Evolutionary conservation across 2,329 filamentous ascomycete genomes (phyloP), one percentile per base, ranked within the genome.

Genomic region (Helicocarpus griseus): DNA sequence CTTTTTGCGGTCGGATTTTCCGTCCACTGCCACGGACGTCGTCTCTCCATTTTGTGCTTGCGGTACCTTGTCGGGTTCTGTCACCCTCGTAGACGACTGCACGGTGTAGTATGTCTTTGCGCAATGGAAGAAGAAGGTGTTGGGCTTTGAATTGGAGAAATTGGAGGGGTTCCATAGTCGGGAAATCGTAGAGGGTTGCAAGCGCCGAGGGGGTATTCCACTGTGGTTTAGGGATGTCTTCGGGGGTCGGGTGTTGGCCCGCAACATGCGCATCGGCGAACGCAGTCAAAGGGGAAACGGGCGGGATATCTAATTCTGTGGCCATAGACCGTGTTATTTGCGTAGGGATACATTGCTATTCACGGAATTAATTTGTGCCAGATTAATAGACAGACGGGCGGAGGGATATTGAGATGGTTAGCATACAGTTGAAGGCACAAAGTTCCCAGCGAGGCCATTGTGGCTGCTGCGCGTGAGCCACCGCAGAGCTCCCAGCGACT

Each of bases 31-130:
- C 93, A 63, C 83, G 81, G 22, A 98, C 85, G 56, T 97, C 89
- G 64, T 72, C 82, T 54, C 91, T 82, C 62, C 81, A 93, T 75
- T 94, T 94, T 56, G 81, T 82, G 59, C 76, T 85, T 43, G 90
- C 93, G 2, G 89, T 94, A 57, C 93, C 93, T 68, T 89, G 85
- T 28, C 93, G 85, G 51, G 88, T 86, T 64, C 77, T 81, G 73
- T 97, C 91, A 59, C 87, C 93, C 73, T 98, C 93, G 76, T 86
- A 97, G 60, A 95, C 74, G 53, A 98, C 82, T 53, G 93, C 93
- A 57, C 88, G 82, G 73, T 98, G 91, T 50, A 98, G 83, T 58
- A 98, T 82, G 69, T 98, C 93, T 67, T 86, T 84, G 54, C 93
- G 86, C 44, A 95, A 78, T 2, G 93, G 93, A 31, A 97, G 81